phyloP scores from a whole-genome alignment of 345 rosid species.

The Brassica carinata region DNA sequence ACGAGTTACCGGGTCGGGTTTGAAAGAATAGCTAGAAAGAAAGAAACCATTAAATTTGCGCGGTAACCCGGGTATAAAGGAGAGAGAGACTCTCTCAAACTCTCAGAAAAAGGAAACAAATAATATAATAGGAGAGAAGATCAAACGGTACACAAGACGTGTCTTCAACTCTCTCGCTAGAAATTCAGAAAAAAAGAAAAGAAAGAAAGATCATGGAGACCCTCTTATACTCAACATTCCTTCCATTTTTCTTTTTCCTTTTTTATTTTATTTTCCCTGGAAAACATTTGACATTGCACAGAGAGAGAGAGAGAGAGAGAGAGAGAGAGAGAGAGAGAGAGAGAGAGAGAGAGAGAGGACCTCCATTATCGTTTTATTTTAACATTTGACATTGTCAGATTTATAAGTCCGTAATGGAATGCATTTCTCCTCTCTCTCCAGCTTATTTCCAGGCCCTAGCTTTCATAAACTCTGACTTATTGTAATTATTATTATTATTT shows the following conservation, averaged over 20 bases:
- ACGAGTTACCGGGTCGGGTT: not conserved
- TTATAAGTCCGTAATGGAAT: constrained; percentile 26
- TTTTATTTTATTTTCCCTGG: constrained; percentile 21
- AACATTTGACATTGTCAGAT: constrained; percentile 23
- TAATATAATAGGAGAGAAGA: constrained; percentile 19
- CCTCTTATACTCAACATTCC: not conserved
- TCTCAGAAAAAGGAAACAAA: constrained; percentile 10
- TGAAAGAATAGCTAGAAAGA: not conserved
- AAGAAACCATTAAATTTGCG: constrained; percentile 32
- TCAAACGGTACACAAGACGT: constrained; percentile 34
- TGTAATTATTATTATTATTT: not conserved
- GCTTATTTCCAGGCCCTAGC: constrained; percentile 20
- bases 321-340: too few species aligned
- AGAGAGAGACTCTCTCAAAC: not conserved
- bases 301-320: too few species aligned
- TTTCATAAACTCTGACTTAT: not conserved
- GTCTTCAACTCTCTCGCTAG: constrained; percentile 26
- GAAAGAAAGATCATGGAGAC: constrained; percentile 32
- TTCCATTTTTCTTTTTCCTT: not conserved
- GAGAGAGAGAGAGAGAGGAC: constrained; percentile 1
- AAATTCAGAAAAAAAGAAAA: not conserved
- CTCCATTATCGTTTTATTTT: constrained; percentile 21
- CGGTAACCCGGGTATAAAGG: constrained; percentile 59
- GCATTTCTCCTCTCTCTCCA: constrained; percentile 34
- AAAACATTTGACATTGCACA: not conserved